Evolutionary conservation across 371 early-diverging fungal species (phyloP).

Genomic region (Mucor piriformis): DNA sequence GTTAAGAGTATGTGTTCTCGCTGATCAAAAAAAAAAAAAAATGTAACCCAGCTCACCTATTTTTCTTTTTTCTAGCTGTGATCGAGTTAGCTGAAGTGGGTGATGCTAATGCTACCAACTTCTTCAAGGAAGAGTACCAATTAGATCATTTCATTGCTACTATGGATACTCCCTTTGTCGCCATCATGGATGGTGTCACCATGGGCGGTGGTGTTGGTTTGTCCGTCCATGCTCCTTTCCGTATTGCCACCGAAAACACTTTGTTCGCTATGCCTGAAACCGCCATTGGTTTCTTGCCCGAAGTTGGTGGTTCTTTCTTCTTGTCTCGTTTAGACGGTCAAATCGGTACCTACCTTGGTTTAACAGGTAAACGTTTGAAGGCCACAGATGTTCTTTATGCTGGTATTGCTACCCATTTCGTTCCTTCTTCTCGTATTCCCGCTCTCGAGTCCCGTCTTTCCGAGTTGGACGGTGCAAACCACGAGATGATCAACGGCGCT

Average conservation of each 20-base stretch:
- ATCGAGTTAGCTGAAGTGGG: conserved; percentile 47
- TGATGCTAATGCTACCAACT: conserved; percentile 65
- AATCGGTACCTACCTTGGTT: conserved; percentile 89
- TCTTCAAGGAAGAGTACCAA: conserved; percentile 92
- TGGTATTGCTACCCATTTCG: conserved; percentile 95
- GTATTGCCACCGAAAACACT: conserved; percentile 94
- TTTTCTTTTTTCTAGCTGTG: conserved; percentile 31
- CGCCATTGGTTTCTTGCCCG: conserved; percentile 94
- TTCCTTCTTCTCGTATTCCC: conserved; percentile 86
- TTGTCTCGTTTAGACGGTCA: conserved; percentile 92
- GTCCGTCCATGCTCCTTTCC: conserved; percentile 94
- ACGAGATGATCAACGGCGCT: conserved; percentile 84
- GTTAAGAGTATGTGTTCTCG: conserved; percentile 81
- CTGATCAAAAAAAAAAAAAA: not conserved
- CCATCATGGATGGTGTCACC: conserved; percentile 91
- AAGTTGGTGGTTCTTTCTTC: conserved; percentile 96
- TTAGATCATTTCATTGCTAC: conserved; percentile 93
- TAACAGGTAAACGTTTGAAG: conserved; percentile 86
- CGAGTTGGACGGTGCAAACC: conserved; percentile 78
- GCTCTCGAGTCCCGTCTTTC: conserved; percentile 82
- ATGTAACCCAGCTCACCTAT: not conserved
- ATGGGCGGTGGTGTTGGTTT: conserved; percentile 98
- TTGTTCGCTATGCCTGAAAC: conserved; percentile 97
- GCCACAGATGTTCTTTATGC: conserved; percentile 86
- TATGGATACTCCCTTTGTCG: conserved; percentile 82